A percentile compares a stretch with the other conserved stretches of the same genome.
These are phyloP conservation scores for Penicillium waksmanii DNA, from an alignment of 495 filamentous ascomycete species.

Conservation along the genomic window DNA sequence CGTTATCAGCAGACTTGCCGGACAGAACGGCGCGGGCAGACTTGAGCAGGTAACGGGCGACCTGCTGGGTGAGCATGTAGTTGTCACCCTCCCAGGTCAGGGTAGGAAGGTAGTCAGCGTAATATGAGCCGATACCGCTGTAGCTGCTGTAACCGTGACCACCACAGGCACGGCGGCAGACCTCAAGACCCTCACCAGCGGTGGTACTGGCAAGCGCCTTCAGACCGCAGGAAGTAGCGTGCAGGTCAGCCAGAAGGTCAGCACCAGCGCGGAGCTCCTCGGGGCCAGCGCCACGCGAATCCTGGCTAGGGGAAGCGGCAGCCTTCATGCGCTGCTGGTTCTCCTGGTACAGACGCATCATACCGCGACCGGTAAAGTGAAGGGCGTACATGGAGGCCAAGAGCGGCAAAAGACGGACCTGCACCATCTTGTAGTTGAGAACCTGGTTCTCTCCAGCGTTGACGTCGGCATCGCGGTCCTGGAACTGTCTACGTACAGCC, in stretches of 20 bases:
- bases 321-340: conserved; percentile 66
- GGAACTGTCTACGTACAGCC: conserved; percentile 70
- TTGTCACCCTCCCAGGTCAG: conserved; percentile 72
- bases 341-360: conserved; percentile 68
- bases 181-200: conserved; percentile 69
- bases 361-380: conserved; percentile 72
- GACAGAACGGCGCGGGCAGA: conserved; percentile 64
- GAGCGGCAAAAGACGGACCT: conserved; percentile 68
- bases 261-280: conserved; percentile 66
- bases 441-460: conserved; percentile 68
- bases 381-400: conserved; percentile 74
- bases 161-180: conserved; percentile 71
- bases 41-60: conserved; percentile 71
- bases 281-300: conserved; percentile 62
- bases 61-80: conserved; percentile 79
- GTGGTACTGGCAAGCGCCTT: conserved; percentile 71
- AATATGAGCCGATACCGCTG: conserved; percentile 68
- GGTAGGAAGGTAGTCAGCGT: conserved; percentile 70
- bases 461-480: conserved; percentile 63
- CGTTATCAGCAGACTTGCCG: conserved; percentile 57
- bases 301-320: conserved; percentile 38
- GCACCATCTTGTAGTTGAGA: conserved; percentile 78
- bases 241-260: conserved; percentile 70
- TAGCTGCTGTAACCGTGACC: conserved; percentile 75
- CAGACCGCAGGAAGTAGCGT: conserved; percentile 73